Base-by-base conservation (phyloP, 495 filamentous ascomycete species). In the Aspergillus nanangensis region DNA sequence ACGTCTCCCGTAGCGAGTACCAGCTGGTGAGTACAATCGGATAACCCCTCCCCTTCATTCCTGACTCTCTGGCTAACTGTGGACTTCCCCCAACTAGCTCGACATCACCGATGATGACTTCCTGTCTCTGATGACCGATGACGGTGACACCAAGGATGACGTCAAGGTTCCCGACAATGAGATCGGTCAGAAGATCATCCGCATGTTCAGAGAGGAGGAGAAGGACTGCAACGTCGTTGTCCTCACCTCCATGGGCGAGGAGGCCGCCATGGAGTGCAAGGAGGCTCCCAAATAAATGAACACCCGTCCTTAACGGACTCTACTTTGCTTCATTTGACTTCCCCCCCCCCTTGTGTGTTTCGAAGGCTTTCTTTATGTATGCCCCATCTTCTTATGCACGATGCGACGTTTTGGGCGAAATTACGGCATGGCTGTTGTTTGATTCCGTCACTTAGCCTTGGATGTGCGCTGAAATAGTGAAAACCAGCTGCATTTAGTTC, bases 191-290 rank as follows among this genome's bases (percentile, higher is more conserved):
- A 87, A 83, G 72, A 89, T 95, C 63, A 66, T 59, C 49, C 81
- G 82, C 66, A 79, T 91, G 63, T 86, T 88, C 81, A 66, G 62
- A 19, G 77, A 81, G 14, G 84, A 91, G 32, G 80, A 78, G 53
- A 91, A 86, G 72, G 86, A 90, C 59, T 81, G 81, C 62, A 87
- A 89, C 65, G 80, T 97, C 61, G 87, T 89, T 56, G 78, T 99
- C 69, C 86, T 92, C 63, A 86, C 87, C 50, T 83, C 93, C 65
- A 99, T 99, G 93, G 86, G 86, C 57, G 91, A 97, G 71, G 89
- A 96, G 80, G 77, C 79, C 53, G 87, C 83, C 55, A 87, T 96
- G 62, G 90, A 96, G 65, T 85, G 83, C 72, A 96, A 98, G 81
- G 92, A 97, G 72, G 86, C 86, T 62, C 84, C 60, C 62, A 66